Percentiles rank a stretch among this genome's conserved stretches.
Evolutionary conservation across 2,329 filamentous ascomycete species (phyloP).

Genomic region (Magnaporthales sp.): DNA sequence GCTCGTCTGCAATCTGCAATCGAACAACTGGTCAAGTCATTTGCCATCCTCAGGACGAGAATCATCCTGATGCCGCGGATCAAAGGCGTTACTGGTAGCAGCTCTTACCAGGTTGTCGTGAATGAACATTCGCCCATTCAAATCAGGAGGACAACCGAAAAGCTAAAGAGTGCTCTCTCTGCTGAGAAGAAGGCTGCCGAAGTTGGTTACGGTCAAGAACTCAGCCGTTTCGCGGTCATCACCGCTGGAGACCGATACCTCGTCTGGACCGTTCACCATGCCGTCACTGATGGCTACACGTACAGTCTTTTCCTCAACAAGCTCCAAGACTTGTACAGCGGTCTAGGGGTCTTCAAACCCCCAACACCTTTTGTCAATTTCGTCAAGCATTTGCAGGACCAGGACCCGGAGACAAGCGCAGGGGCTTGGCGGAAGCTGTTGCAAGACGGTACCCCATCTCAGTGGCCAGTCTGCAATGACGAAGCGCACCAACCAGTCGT

Average conservation of each 20-base stretch:
- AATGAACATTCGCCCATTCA: conserved; percentile 5
- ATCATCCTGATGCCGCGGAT: background rate
- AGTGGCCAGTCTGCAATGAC: background rate
- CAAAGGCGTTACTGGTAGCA: conserved; percentile 11
- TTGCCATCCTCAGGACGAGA: background rate
- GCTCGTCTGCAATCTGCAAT: background rate
- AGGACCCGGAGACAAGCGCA: background rate
- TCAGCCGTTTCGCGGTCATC: conserved; percentile 13
- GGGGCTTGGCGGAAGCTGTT: background rate
- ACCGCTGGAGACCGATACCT: conserved; percentile 7
- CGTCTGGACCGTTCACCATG: conserved; percentile 13
- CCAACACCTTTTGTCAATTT: background rate
- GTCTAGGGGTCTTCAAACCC: background rate
- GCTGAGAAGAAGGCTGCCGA: background rate
- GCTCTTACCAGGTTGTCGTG: conserved; percentile 7
- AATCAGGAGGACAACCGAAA: background rate
- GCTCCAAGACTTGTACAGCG: conserved; percentile 8
- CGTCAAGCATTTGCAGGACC: background rate
- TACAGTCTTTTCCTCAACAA: conserved; percentile 9
- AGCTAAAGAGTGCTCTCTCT: background rate
- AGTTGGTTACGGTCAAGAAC: conserved; percentile 7
- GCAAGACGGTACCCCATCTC: background rate
- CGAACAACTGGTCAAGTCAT: background rate
- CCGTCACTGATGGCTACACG: conserved; percentile 8
- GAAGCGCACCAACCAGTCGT: background rate